These are phyloP conservation scores for Alloascoidea africana DNA, from an alignment of 805 yeast genomes.

Conservation along the genomic window DNA sequence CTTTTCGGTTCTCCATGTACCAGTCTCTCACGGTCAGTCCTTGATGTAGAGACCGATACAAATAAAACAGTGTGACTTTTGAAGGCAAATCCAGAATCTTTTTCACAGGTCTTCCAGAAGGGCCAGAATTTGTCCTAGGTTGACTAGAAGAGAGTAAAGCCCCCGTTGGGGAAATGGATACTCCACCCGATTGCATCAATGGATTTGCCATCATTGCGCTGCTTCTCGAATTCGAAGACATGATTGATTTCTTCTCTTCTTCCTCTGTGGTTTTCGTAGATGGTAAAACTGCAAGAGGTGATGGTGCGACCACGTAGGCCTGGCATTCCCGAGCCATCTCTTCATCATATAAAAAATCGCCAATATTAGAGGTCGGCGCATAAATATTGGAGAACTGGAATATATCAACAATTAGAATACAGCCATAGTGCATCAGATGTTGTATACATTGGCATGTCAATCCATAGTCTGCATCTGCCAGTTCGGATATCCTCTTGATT, in stretches of 20 bases:
- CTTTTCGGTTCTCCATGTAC: slow-evolving; percentile 51
- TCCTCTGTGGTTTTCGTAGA: slow-evolving; percentile 5
- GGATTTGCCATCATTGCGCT: slow-evolving; percentile 3
- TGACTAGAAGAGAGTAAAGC: background rate
- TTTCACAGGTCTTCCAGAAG: slow-evolving; percentile 5
- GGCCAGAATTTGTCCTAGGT: slow-evolving; percentile 1
- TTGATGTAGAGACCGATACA: slow-evolving; percentile 66
- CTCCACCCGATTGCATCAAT: slow-evolving; percentile 5
- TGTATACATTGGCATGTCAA: slow-evolving; percentile 79
- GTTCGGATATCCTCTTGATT: slow-evolving; percentile 54
- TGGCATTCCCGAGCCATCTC: slow-evolving; percentile 74
- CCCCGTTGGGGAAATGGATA: slow-evolving; percentile 3
- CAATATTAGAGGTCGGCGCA: slow-evolving; percentile 73
- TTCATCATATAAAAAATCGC: slow-evolving; percentile 46
- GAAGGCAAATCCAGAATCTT: slow-evolving; percentile 31
- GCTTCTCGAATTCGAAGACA: slow-evolving; percentile 2
- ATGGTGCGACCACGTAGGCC: slow-evolving; percentile 36
- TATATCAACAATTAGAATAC: slow-evolving; percentile 70
- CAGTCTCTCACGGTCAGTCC: slow-evolving; percentile 70
- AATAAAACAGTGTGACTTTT: slow-evolving; percentile 48
- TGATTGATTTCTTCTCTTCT: background rate
- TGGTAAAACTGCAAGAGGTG: slow-evolving; percentile 4
- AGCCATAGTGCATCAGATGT: slow-evolving; percentile 80
- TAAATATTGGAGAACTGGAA: slow-evolving; percentile 83
- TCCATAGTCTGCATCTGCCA: slow-evolving; percentile 68